These are phyloP conservation scores for sunflower (Helianthus annuus) DNA, from an alignment of 129 eudicot genomes.

Conservation along the genomic window DNA sequence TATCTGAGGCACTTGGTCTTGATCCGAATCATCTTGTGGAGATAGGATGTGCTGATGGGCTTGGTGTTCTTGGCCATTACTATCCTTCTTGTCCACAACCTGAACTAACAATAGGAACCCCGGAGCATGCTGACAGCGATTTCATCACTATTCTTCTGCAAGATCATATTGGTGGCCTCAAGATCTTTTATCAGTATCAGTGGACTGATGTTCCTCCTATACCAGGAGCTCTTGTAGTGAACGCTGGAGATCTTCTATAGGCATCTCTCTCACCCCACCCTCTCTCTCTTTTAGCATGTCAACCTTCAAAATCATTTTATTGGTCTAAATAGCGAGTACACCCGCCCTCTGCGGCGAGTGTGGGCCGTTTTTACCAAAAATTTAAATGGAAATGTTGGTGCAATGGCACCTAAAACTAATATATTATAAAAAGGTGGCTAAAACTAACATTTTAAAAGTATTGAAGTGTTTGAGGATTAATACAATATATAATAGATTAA, in stretches of 20 bases:
- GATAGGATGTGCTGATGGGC: slow-evolving; percentile 35
- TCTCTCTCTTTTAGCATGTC: no score
- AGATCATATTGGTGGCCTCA: slow-evolving; percentile 45
- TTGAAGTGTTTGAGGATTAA: no score
- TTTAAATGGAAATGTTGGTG: no score
- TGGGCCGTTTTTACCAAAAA: no score
- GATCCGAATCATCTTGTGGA: slow-evolving; percentile 24
- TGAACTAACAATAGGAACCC: slow-evolving; percentile 26
- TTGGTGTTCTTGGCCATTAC: slow-evolving; percentile 28
- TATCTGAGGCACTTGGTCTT: slow-evolving; percentile 45
- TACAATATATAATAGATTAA: no score
- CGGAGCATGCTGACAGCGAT: slow-evolving; percentile 23
- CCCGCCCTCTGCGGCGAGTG: no score
- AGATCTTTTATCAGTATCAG: slow-evolving; percentile 28
- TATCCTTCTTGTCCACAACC: slow-evolving; percentile 49
- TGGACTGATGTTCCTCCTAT: slow-evolving; percentile 41
- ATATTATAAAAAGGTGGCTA: no score
- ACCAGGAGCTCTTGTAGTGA: slow-evolving; percentile 41
- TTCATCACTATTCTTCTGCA: slow-evolving; percentile 41
- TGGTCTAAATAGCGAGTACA: no score
- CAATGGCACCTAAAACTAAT: no score
- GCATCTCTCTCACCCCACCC: slow-evolving; percentile 1
- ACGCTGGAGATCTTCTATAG: slow-evolving; percentile 45
- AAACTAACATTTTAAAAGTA: no score
- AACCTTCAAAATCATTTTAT: no score